Evolutionary conservation across 345 rosid genomes (phyloP), one percentile per base, ranked within the genome.

Genomic region (Gossypium rotundifolium): DNA sequence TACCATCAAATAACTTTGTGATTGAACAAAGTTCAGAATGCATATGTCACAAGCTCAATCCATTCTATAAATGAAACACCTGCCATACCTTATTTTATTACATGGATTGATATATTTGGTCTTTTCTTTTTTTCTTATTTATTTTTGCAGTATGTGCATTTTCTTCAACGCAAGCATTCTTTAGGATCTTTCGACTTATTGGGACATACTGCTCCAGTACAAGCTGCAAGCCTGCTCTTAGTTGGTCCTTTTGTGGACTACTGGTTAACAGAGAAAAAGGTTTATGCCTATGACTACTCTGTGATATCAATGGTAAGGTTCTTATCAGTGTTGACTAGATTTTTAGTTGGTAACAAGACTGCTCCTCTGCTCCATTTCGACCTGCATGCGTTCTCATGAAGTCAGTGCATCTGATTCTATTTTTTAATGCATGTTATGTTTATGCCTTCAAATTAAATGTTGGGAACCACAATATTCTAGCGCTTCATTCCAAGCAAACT

Each of bases 161-260:
- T 65, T 86, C 97, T 96, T 79, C 96, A 93, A 75, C 77, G 97
- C 81, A 93, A 88, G 83, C 91, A 93, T 81, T 85, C 93, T 42
- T 84, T 96, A 12, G 95, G 97, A 70, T 96, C 99, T 73, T 96
- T 93, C 80, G 92, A 88, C 79, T 79, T 96, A 70, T 80, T 93
- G 80, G 99, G 97, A 66, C 98, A 91, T 83, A 96, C 98, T 16
- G 99, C 98, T 85, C 99, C 97, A 2, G 90, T 88, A 52, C 99
- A 96, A 86, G 98, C 98, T 52, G 89, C 88, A 61, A 89, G 95
- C 75, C 82, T 96, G 79, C 86, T 96, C 72, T 71, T 90, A 65
- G 85, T 83, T 9, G 99, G 99, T 20, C 99, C 98, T 27, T 90
- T 96, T 84, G 77, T 90, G 71, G 98, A 96, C 83, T 96, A 84